Evolutionary conservation across 2,329 filamentous ascomycete species (phyloP).

Genomic region (Knufia petricola): DNA sequence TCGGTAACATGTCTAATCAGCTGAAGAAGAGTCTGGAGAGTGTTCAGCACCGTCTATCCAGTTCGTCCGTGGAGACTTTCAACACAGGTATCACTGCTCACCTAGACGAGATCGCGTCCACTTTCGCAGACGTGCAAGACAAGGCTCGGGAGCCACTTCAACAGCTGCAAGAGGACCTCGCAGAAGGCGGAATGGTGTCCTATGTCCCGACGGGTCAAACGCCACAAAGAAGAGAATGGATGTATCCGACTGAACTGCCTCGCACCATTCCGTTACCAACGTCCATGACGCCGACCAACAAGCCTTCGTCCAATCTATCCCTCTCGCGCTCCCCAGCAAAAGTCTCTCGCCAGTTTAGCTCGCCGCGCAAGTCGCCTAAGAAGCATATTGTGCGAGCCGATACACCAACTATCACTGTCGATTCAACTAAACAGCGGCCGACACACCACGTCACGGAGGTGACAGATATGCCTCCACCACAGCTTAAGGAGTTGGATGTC

Average conservation of each 20-base stretch:
- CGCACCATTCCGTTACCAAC: conserved; percentile 43
- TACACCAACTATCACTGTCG: background rate
- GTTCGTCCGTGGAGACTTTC: conserved; percentile 9
- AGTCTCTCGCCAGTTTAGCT: conserved; percentile 20
- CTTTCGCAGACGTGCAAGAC: conserved; percentile 10
- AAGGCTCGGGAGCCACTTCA: conserved; percentile 12
- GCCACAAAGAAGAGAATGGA: conserved; percentile 69
- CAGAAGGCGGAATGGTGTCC: conserved; percentile 57
- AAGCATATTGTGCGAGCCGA: conserved; percentile 10
- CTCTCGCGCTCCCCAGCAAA: conserved; percentile 25
- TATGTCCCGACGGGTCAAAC: conserved; percentile 81
- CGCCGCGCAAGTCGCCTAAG: conserved; percentile 18
- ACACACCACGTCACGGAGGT: conserved; percentile 27
- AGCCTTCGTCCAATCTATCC: conserved; percentile 17
- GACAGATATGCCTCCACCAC: background rate
- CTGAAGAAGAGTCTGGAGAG: conserved; percentile 10
- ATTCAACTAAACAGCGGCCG: conserved; percentile 19
- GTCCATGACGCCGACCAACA: conserved; percentile 49
- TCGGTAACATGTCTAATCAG: conserved; percentile 50
- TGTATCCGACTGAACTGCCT: conserved; percentile 70
- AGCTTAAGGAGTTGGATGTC: conserved; percentile 44
- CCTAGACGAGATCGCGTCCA: conserved; percentile 11
- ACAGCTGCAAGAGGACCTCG: conserved; percentile 41
- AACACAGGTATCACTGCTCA: conserved; percentile 4
- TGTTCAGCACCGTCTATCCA: conserved; percentile 8